Evolutionary conservation across 2,329 filamentous ascomycete genomes (phyloP), one percentile per base, ranked within the genome.

Genomic region (Rutstroemia sp.): DNA sequence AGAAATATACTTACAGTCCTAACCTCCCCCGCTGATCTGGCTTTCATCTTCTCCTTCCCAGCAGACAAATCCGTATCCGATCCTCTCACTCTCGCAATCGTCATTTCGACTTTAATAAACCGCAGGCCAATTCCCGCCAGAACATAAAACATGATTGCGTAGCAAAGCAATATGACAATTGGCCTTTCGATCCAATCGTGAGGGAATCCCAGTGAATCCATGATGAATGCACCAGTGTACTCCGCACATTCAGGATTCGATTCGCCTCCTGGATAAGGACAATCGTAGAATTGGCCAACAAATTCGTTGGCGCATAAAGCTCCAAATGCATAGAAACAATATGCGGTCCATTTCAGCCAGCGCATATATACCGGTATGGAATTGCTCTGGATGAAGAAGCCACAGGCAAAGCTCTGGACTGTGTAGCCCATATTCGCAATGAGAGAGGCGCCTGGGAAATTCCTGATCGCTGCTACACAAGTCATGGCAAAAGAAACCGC

Each of bases 321-420:
- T 0, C 86, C 83, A 64, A 91, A 89, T 0, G 79, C 79, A 64
- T 90, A 91, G 66, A 82, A 87, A 21, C 79, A 77, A 61, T 84
- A 86, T 1, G 81, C 79, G 23, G 78, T 77, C 74, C 82, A 87
- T 66, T 90, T 91, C 1, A 88, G 73, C 88, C 88, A 92, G 55
- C 87, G 77, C n/a, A 90, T 81, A 63, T 90, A 92, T 1, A 91
- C 75, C 0, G 88, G 86, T 3, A 92, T 87, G 5, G 84, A 82
- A 53, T 88, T 82, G 10, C 78, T 77, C 67, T 91, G 87, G 14
- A 91, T 82, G 62, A 92, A 91, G 69, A 86, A 90, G 1, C 88
- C 88, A 61, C 87, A 90, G 0, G 83, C 83, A 74, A 90, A 82
- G 2, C 80, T 86, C 66, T 92, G 88, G 19, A 91, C 62, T 0